Conservation (phyloP, 352 stramenopile species). For the Phytophthora sansomeana region DNA sequence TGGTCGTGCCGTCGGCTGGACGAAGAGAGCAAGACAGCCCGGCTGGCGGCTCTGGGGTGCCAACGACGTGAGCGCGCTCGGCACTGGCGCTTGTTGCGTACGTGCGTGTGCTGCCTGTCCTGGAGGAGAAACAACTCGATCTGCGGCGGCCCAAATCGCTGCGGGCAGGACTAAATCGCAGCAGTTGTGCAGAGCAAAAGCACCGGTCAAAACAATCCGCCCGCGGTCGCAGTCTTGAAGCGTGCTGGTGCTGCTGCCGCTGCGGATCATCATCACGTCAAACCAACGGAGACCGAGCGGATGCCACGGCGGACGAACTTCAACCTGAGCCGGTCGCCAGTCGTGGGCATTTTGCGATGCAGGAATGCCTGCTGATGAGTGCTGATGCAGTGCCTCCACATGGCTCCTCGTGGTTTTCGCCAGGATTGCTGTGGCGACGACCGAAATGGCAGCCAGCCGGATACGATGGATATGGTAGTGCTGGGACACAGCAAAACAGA, state of each 20-base stretch:
- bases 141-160: no score
- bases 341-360: neutral
- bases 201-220: no score
- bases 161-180: neutral
- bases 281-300: neutral
- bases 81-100: no score
- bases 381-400: no score
- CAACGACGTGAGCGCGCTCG: neutral
- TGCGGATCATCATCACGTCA: neutral
- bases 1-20: neutral
- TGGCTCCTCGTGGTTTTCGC: no score
- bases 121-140: no score
- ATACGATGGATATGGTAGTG: neutral
- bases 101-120: no score
- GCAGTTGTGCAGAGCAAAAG: neutral
- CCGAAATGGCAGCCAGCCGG: no score
- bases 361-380: neutral
- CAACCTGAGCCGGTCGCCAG: constrained; percentile 2
- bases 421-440: no score
- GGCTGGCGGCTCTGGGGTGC: neutral
- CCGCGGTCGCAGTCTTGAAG: neutral
- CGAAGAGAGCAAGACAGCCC: neutral
- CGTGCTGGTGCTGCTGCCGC: neutral
- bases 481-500: neutral
- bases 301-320: constrained; percentile 1